phyloP scores from a whole-genome alignment of 2,329 filamentous ascomycete species.

The Pseudophaeomoniella oleicola region DNA sequence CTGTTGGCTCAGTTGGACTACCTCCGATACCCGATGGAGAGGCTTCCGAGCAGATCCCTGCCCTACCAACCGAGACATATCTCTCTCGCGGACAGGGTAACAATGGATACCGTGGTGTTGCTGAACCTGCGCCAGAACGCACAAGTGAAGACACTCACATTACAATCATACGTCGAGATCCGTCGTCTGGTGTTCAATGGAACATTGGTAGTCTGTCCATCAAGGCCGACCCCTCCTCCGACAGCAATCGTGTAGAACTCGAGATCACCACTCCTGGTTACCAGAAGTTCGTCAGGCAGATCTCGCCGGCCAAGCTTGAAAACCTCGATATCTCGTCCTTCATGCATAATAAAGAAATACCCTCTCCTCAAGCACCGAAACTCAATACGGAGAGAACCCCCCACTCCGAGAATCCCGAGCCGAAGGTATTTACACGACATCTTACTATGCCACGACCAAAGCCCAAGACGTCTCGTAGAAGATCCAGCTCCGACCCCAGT shows the following conservation, averaged over 20 bases:
- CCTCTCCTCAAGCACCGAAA: neutral
- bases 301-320: neutral
- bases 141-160: slow-evolving; percentile 13
- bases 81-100: neutral
- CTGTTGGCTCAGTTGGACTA: neutral
- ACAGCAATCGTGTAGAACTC: slow-evolving; percentile 28
- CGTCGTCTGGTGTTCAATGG: slow-evolving; percentile 55
- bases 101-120: neutral
- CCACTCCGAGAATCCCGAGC: neutral
- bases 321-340: neutral
- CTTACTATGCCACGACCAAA: neutral
- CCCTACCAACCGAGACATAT: neutral
- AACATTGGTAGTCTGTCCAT: slow-evolving; percentile 53
- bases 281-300: slow-evolving; percentile 34
- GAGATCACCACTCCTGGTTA: slow-evolving; percentile 48
- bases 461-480: neutral
- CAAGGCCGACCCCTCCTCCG: slow-evolving; percentile 10
- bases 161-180: slow-evolving; percentile 60
- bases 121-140: neutral
- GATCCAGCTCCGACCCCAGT: neutral
- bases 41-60: neutral
- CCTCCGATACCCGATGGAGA: neutral
- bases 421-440: neutral
- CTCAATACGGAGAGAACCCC: neutral
- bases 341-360: neutral